phyloP scores from a whole-genome alignment of 2,329 filamentous ascomycete genomes.

The Fonsecaea pedrosoi region DNA sequence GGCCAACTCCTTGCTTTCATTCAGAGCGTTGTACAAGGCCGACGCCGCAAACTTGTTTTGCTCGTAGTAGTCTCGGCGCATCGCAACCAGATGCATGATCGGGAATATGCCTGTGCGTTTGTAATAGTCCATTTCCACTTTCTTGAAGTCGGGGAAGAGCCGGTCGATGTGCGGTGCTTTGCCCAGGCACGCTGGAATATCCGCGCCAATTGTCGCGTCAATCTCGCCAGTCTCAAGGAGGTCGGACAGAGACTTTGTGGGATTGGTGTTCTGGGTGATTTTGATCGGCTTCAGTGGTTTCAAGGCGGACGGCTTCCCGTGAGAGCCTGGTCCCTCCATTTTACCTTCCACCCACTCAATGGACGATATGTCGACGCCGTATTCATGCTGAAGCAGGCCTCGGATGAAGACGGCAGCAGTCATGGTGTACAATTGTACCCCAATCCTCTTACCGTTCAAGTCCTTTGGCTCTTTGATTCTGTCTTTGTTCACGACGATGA shows the following conservation, averaged over 20 bases:
- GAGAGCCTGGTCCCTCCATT: conserved; percentile 42
- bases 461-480: conserved; percentile 43
- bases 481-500: conserved; percentile 42
- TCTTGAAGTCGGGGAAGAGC: conserved; percentile 48
- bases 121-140: conserved; percentile 46
- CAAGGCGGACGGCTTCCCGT: conserved; percentile 43
- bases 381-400: conserved; percentile 44
- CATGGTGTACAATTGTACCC: conserved; percentile 50
- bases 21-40: conserved; percentile 45
- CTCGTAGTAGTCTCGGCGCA: conserved; percentile 42
- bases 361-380: conserved; percentile 44
- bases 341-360: conserved; percentile 47
- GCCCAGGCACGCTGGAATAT: conserved; percentile 44
- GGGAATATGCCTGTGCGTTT: conserved; percentile 43
- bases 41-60: conserved; percentile 44
- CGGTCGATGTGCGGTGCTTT: conserved; percentile 41
- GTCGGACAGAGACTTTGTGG: conserved; percentile 43
- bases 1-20: conserved; percentile 46
- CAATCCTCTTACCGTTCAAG: conserved; percentile 46
- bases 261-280: conserved; percentile 15
- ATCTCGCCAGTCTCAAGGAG: conserved; percentile 48
- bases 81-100: conserved; percentile 45
- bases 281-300: conserved; percentile 21
- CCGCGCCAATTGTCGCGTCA: conserved; percentile 48
- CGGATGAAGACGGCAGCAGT: conserved; percentile 49